Base-by-base conservation (phyloP, 1,284 basidiomycete species). In the Microbotryum violaceum region DNA sequence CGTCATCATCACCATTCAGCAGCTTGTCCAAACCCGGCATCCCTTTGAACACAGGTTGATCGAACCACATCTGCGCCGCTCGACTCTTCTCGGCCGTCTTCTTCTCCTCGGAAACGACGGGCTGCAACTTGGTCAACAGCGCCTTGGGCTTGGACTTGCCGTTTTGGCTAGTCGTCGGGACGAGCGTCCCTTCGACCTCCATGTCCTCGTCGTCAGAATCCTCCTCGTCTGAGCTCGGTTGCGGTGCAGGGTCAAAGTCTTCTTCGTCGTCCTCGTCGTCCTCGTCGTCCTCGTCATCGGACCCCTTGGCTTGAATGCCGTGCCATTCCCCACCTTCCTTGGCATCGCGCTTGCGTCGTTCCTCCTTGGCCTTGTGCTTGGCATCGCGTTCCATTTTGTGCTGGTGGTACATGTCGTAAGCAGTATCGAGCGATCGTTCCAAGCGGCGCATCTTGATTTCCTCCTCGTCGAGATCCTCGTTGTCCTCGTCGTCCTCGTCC, bases 31-130 rank as follows among this genome's bases (percentile, higher is more conserved):
- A 71, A 31, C 74, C 75, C 0, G 83, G 83, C 8, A 89, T 73
- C n/a, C 82, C 87, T 62, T 85, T 82, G 80, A 99, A 99, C 54
- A 97, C 77, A 56, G 88, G 87, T 75, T 97, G 96, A 72, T 91
- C 88, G 76, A 98, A 99, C 96, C 96, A 99, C 23, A 97, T 76
- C 65, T 80, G 80, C 18, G 82, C 81, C 51, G 80, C 79, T 25
- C 79, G 75, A 66, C 78, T 81, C 72, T 77, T 75, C 56, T 76
- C 73, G 5, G 73, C 73, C 58, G 74, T 58, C 59, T 75, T 73
- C 45, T 57, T 63, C 46, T 58, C 55, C 42, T 31, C 52, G 27
- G 60, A 55, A 4, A 37, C 23, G 62, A 73, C 68, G 23, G 49
- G 25, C 55, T 59, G 58, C 51, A 66, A 61, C 29, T 64, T 57